Base-by-base conservation (phyloP, 495 filamentous ascomycete species). In the Collariella sp. region DNA sequence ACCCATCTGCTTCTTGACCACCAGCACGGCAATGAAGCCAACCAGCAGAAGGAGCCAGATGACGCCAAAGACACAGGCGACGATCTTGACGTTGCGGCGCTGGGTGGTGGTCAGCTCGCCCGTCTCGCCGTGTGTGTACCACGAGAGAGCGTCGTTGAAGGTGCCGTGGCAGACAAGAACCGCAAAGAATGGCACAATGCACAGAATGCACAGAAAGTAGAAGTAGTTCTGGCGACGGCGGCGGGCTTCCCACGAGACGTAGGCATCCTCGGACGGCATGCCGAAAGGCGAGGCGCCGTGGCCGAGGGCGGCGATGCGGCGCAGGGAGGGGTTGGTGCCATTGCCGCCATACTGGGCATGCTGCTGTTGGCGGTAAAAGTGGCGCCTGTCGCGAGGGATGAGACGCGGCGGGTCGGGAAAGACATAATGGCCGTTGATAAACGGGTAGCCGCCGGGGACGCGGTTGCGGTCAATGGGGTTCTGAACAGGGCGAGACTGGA, bases 81-180 rank as follows among this genome's bases (percentile, higher is more conserved):
- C 2, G 5, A 69, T 15, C 43, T 67, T 50, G 12, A 60, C 39
- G 20, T 50, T 62, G 22, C 60, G 55, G 42, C 64, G 57, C 44
- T 73, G 70, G 1, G 22, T 47, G 15, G 49, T 53, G 5, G 59
- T 67, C 15, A 73, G 39, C 6, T 41, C 52, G 20, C 45, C 50
- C 4, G 65, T 59, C 44, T 71, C 70, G 22, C 69, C 68, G 5
- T 51, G 24, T 5, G 72, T 72, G 23, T 54, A 63, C 70, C 70
- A 74, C 1, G 47, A 47, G 11, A 73, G 50, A 0, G 54, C 54
- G 7, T 56, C 41, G 22, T 65, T 53, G 7, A 72, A 62, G 5
- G 41, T 52, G 15, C 69, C 69, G 0, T 24, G 34, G 47, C 66
- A 61, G 0, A 66, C 61, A 6, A 68, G 53, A 11, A 66, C 42